A percentile compares a stretch with the other conserved stretches of the same genome.
Evolutionary conservation across 495 filamentous ascomycete species (phyloP).

Genomic region (Ascodesmis nigricans): DNA sequence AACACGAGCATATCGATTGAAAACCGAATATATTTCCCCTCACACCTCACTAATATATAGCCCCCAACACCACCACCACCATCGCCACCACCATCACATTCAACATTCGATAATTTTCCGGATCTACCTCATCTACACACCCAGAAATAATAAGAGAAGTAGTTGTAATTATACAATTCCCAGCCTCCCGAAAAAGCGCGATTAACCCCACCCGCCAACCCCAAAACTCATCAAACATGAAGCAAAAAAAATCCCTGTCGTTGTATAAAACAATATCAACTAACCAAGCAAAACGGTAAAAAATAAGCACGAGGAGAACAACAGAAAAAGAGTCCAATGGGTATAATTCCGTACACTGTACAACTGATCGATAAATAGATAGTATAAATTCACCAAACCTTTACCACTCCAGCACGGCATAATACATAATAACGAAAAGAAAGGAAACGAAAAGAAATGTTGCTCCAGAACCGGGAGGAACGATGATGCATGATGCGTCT

Average conservation of each 20-base stretch:
- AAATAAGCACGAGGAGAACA: neutral
- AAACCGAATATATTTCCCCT: neutral
- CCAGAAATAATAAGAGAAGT: neutral
- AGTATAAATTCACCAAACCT: neutral
- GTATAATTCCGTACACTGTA: neutral
- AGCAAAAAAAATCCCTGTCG: neutral
- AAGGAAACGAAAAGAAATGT: constrained; percentile 1
- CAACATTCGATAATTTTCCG: too few relatives aligned
- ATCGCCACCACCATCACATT: too few relatives aligned
- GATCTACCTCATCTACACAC: neutral
- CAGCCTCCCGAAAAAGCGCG: neutral
- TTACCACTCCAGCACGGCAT: neutral
- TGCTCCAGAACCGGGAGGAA: neutral
- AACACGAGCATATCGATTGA: neutral
- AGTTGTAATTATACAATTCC: neutral
- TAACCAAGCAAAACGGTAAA: neutral
- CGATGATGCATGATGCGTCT: neutral
- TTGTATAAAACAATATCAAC: neutral
- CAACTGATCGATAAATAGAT: neutral
- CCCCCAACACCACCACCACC: too few relatives aligned
- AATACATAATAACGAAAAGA: neutral
- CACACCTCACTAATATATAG: neutral
- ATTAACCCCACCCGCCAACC: neutral
- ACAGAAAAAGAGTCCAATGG: neutral
- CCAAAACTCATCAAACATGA: too few relatives aligned